Conservation (phyloP, 768 basidiomycete species). For the Auricularia auricula-judae region DNA sequence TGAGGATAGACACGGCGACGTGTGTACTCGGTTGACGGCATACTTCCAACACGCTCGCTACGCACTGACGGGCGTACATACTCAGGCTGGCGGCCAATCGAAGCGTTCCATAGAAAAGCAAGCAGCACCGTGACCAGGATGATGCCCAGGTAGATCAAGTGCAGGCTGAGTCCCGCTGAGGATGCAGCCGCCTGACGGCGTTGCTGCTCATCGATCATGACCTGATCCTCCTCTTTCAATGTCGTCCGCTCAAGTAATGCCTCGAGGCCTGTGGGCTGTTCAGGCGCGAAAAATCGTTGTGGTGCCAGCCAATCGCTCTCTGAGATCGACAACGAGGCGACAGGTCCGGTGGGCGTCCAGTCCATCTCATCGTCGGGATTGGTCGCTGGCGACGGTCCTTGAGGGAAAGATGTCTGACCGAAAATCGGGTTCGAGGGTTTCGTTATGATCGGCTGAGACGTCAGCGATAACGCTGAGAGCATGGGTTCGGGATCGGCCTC, state of each 20-base stretch:
- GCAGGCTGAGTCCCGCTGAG: no score
- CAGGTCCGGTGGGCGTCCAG: constrained; percentile 50
- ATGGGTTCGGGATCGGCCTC: constrained; percentile 38
- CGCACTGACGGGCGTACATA: not conserved
- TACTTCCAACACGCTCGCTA: not conserved
- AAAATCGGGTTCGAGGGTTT: constrained; percentile 44
- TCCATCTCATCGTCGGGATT: constrained; percentile 44
- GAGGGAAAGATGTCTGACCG: constrained; percentile 51
- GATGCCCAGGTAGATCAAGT: not conserved
- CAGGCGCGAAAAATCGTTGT: constrained; percentile 68
- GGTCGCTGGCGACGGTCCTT: constrained; percentile 16
- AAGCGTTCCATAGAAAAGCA: not conserved
- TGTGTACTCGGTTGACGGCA: not conserved
- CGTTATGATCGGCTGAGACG: constrained; percentile 46
- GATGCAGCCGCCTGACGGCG: no score
- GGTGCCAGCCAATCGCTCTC: constrained; percentile 48
- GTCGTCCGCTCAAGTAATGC: constrained; percentile 36
- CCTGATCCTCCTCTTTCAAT: not conserved
- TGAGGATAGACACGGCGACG: not conserved
- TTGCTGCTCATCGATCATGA: no score
- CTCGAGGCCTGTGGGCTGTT: constrained; percentile 69
- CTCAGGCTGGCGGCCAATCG: not conserved
- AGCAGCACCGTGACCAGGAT: not conserved
- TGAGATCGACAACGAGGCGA: constrained; percentile 16
- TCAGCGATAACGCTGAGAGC: constrained; percentile 51